Base-by-base conservation (phyloP, 441 rosid genomes). In the Sinapis alba region DNA sequence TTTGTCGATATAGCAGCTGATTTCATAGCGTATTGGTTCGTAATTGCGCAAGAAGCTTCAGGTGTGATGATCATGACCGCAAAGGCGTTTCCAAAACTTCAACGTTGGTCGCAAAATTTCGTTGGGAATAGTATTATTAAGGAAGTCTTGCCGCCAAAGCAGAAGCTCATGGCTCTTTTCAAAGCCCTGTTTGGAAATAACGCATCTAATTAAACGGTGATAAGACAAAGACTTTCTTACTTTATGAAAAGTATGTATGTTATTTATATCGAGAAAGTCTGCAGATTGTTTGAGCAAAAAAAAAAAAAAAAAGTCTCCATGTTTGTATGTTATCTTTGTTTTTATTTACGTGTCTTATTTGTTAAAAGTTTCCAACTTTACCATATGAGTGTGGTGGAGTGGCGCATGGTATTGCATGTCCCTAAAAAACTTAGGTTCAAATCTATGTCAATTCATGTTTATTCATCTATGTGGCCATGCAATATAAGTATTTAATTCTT, bases 111-210 rank as follows among this genome's bases (percentile, higher is more conserved):
- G 21, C 57, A 70, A 11, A 8, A 79, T 59, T 75, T 76, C 36
- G 66, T 57, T 1, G 72, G 68, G 26, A 83, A 78, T 69, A 18
- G 5, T 15, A n/a, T 69, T 24, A 54, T 84, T 50, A 84, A 83
- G 79, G 85, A 85, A 54, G 76, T 23, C 51, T 77, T 92, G 69
- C 93, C 91, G 3, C 74, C 84, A 1, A 85, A 76, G 68, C 83
- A 87, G 19, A 77, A 83, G 62, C 6, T 87, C 0, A 0, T 78
- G 9, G 80, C 47, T 21, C 1, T 12, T 24, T 57, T 81, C 5
- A 76, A 59, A 58, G 26, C 73, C 36, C 34, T 13, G 1, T 72
- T 66, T 71, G 72, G 68, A 60, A 38, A 62, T 30, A 38, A 6
- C n/a, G n/a, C 65, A 61, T 61, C 69, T 1, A 59, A 19, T 1